Evolutionary conservation across 2,329 filamentous ascomycete species (phyloP).

Genomic region (Xylaria sp.): DNA sequence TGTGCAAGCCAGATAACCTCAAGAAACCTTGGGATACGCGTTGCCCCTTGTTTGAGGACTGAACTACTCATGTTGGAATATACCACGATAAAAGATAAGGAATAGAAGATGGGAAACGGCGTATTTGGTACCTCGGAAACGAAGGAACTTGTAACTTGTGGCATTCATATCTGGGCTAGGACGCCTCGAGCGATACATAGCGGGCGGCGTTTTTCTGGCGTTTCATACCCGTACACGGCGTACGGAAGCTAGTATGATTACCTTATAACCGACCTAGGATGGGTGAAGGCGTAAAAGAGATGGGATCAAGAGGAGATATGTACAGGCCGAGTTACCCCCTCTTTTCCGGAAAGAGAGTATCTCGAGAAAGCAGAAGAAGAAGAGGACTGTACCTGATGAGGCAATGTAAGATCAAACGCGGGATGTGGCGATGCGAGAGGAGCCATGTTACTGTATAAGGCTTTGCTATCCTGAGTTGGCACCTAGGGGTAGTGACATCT

Average conservation of each 20-base stretch:
- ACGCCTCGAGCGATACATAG: not conserved
- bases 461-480: too few species aligned
- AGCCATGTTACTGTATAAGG: not conserved
- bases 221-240: not conserved
- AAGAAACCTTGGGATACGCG: conserved; percentile 28
- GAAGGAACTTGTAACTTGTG: not conserved
- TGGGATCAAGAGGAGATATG: not conserved
- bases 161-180: not conserved
- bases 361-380: not conserved
- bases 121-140: not conserved
- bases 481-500: too few species aligned
- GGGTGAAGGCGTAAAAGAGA: not conserved
- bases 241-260: not conserved
- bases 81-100: not conserved
- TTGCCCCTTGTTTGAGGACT: conserved; percentile 21
- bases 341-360: not conserved
- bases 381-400: not conserved
- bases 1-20: conserved; percentile 46
- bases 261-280: too few species aligned
- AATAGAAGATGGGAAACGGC: not conserved
- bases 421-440: not conserved
- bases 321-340: not conserved
- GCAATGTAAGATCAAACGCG: not conserved
- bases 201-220: not conserved
- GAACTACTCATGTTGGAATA: not conserved